phyloP scores from a whole-genome alignment of 2,329 filamentous ascomycete species.

The Calonectria hawksworthii region DNA sequence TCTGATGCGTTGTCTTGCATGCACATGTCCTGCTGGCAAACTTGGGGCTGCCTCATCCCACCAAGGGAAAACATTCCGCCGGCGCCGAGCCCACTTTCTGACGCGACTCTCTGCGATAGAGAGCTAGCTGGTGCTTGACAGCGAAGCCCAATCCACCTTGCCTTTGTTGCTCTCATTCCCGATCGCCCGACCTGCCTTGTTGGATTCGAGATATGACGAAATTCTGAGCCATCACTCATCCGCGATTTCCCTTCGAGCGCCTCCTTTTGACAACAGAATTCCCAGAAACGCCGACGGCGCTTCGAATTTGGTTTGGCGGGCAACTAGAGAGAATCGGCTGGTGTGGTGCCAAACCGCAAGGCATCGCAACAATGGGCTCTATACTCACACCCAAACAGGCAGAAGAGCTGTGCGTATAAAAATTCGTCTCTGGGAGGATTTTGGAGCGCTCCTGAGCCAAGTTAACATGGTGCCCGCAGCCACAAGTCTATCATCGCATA shows the following conservation, averaged over 20 bases:
- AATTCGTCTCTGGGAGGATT: neutral
- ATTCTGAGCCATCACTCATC: conserved; percentile 4
- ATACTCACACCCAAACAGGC: conserved; percentile 85
- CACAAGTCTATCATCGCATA: conserved; percentile 97
- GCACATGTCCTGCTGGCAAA: conserved; percentile 5
- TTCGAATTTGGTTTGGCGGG: conserved; percentile 24
- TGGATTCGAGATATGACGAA: conserved; percentile 7
- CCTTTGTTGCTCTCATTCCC: conserved; percentile 15
- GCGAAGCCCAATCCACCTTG: conserved; percentile 24
- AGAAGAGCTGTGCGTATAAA: conserved; percentile 82
- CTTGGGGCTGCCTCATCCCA: conserved; percentile 4
- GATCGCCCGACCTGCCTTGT: conserved; percentile 8
- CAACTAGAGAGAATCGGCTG: conserved; percentile 22
- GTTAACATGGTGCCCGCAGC: conserved; percentile 60
- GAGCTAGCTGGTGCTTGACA: conserved; percentile 23
- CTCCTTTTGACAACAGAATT: neutral
- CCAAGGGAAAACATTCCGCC: conserved; percentile 28
- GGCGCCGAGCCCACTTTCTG: conserved; percentile 28
- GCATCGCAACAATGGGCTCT: conserved; percentile 71
- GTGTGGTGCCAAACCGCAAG: conserved; percentile 22
- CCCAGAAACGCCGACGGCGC: conserved; percentile 20
- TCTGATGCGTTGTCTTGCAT: conserved; percentile 12
- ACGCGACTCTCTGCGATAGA: conserved; percentile 22
- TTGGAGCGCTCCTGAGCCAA: conserved; percentile 31
- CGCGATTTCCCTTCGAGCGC: neutral